Evolutionary conservation across 495 filamentous ascomycete genomes (phyloP).

Genomic region (Viridothelium virens): DNA sequence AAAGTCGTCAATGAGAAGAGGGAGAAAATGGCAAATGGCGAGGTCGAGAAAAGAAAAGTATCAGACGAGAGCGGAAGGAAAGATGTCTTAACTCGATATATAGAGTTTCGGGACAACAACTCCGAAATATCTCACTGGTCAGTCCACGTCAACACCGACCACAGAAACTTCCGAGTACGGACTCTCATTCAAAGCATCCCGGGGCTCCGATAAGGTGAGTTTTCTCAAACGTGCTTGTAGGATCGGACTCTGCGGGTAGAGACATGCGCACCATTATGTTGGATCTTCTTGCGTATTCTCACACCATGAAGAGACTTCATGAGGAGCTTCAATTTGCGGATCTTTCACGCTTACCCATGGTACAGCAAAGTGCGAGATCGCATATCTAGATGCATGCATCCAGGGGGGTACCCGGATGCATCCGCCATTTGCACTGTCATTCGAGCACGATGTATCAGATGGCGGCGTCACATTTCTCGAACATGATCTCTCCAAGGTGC

Average conservation of each 20-base stretch:
- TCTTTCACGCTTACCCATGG: too few relatives aligned
- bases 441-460: too few relatives aligned
- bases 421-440: too few relatives aligned
- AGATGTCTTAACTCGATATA: not conserved
- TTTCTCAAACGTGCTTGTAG: constrained; percentile 43
- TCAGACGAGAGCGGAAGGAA: not conserved
- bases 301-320: constrained; percentile 25
- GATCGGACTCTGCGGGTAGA: constrained; percentile 40
- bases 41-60: not conserved
- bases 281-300: constrained; percentile 33
- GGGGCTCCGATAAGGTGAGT: constrained; percentile 7
- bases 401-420: too few relatives aligned
- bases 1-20: not conserved
- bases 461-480: too few relatives aligned
- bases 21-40: not conserved
- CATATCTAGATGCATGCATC: too few relatives aligned
- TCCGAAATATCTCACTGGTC: not conserved
- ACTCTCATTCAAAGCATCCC: not conserved
- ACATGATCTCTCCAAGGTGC: too few relatives aligned
- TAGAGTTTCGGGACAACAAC: not conserved
- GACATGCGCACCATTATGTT: constrained; percentile 36
- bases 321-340: too few relatives aligned
- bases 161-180: not conserved
- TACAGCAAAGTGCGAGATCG: too few relatives aligned
- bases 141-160: not conserved